Evolutionary conservation across 2,329 filamentous ascomycete genomes (phyloP).

Genomic region (Neofusicoccum laricinum): DNA sequence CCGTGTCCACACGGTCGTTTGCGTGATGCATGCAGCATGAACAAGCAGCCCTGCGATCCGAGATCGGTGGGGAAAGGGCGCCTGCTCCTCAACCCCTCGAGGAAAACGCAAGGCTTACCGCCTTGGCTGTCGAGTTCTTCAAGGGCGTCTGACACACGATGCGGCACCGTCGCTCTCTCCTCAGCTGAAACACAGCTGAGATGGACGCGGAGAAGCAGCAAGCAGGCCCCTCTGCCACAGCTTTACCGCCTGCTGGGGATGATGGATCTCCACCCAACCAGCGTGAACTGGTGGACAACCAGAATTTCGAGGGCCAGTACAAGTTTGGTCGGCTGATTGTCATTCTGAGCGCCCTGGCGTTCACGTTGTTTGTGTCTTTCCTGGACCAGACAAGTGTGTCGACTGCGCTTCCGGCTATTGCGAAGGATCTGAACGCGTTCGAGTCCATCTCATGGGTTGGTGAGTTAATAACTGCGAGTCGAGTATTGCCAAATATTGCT

Average conservation of each 20-base stretch:
- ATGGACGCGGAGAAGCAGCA: slow-evolving; percentile 9
- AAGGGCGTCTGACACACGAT: background rate
- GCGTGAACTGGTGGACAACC: background rate
- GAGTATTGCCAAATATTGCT: background rate
- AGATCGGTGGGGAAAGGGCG: background rate
- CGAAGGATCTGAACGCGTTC: slow-evolving; percentile 26
- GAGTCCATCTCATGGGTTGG: slow-evolving; percentile 5
- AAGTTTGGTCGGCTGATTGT: background rate
- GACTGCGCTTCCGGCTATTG: slow-evolving; percentile 43
- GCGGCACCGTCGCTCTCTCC: background rate
- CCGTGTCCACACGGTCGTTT: background rate
- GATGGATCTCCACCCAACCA: background rate
- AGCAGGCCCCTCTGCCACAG: background rate
- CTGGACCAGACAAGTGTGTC: slow-evolving; percentile 41
- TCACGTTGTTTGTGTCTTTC: slow-evolving; percentile 30
- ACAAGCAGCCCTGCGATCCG: background rate
- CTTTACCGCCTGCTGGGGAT: background rate
- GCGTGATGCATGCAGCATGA: background rate
- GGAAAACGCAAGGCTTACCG: background rate
- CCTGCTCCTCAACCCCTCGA: background rate
- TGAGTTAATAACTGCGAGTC: background rate
- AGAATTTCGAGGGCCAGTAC: slow-evolving; percentile 7
- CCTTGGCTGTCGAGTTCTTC: background rate
- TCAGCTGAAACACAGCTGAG: background rate
- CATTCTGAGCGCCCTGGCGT: slow-evolving; percentile 1